Conservation (phyloP, 176 grass and related monocot species). For the Avena eriantha region DNA sequence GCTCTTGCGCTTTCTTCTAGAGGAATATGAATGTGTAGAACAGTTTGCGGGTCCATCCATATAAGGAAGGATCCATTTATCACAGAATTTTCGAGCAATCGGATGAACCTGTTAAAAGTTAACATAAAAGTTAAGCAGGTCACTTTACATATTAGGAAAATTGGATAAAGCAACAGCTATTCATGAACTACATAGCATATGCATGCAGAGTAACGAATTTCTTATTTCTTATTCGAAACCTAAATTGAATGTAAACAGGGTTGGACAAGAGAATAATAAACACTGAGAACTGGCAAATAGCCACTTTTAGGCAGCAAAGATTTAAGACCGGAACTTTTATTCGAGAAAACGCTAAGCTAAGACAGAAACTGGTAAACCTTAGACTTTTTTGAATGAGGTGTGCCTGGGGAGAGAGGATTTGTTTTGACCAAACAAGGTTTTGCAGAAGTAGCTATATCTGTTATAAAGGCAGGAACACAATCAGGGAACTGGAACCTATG, state of each 20-base stretch:
- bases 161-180: constrained; percentile 18
- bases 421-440: neutral
- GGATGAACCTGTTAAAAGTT: constrained; percentile 74
- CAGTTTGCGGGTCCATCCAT: constrained; percentile 8
- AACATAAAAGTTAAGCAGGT: constrained; percentile 34
- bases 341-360: neutral
- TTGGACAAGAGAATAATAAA: constrained; percentile 7
- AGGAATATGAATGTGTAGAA: constrained; percentile 40
- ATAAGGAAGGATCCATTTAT: constrained; percentile 67
- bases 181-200: constrained; percentile 34
- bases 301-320: constrained; percentile 10
- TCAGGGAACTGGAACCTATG: neutral
- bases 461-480: neutral
- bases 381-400: neutral
- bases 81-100: constrained; percentile 79
- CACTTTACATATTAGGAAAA: constrained; percentile 28
- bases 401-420: neutral
- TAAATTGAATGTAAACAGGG: neutral
- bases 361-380: constrained; percentile 6
- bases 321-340: neutral
- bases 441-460: neutral
- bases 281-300: neutral
- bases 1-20: constrained; percentile 80
- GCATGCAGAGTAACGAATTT: constrained; percentile 10
- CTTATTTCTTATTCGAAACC: constrained; percentile 14